These are phyloP conservation scores for Porpolomopsis calyptriformis DNA, from an alignment of 768 basidiomycete species.

Conservation along the genomic window DNA sequence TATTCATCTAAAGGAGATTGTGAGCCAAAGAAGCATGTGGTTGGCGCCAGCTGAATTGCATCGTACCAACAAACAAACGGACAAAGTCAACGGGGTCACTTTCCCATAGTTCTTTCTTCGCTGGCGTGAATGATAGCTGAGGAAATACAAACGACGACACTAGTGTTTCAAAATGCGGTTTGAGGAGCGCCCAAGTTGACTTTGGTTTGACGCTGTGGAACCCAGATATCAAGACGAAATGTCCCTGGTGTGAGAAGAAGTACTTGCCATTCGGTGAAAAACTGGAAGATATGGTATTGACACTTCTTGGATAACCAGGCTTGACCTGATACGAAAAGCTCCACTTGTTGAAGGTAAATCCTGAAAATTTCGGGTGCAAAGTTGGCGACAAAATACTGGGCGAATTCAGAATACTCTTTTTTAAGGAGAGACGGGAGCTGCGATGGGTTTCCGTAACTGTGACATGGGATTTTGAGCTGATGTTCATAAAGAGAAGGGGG, in stretches of 20 bases:
- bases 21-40: neutral
- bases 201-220: constrained; percentile 86
- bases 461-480: neutral
- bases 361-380: constrained; percentile 86
- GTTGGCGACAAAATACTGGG: constrained; percentile 61
- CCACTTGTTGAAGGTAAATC: constrained; percentile 61
- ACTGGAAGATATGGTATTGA: constrained; percentile 73
- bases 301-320: constrained; percentile 77
- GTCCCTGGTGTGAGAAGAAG: constrained; percentile 6
- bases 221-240: constrained; percentile 3
- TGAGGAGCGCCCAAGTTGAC: constrained; percentile 80
- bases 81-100: constrained; percentile 79
- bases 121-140: constrained; percentile 66
- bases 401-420: constrained; percentile 58
- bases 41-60: constrained; percentile 6
- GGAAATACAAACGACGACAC: constrained; percentile 82
- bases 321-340: constrained; percentile 62
- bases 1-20: constrained; percentile 46
- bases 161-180: constrained; percentile 71
- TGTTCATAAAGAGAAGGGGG: neutral
- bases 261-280: constrained; percentile 84
- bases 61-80: constrained; percentile 60
- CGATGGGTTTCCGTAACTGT: constrained; percentile 76
- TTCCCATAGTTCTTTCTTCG: constrained; percentile 62
- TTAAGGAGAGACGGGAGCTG: constrained; percentile 70